Evolutionary conservation across 768 basidiomycete species (phyloP).

Genomic region (Crepidotus variabilis): DNA sequence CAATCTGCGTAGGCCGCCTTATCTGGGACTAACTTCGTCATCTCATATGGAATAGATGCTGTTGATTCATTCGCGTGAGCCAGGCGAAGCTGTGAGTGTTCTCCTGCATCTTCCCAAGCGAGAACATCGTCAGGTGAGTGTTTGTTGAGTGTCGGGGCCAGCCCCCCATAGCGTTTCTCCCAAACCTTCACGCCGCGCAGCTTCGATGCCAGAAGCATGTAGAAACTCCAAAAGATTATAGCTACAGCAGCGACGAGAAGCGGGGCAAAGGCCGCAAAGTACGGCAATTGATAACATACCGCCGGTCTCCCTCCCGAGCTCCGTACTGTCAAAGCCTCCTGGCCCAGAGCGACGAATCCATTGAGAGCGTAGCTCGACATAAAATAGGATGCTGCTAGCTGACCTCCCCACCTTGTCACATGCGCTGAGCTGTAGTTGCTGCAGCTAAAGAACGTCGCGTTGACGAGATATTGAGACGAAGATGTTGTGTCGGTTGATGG

Average conservation of each 20-base stretch:
- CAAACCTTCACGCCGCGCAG: not conserved
- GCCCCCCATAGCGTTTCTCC: not conserved
- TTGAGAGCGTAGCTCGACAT: conserved; percentile 14
- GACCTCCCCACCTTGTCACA: conserved; percentile 9
- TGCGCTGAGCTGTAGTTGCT: not conserved
- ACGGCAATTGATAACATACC: conserved; percentile 14
- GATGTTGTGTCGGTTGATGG: too few species aligned
- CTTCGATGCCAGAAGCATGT: not conserved
- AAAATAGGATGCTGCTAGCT: conserved; percentile 14
- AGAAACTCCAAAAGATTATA: not conserved
- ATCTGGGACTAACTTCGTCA: too few species aligned
- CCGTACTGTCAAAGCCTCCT: conserved; percentile 7
- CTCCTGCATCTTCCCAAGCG: not conserved
- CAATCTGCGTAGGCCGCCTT: too few species aligned
- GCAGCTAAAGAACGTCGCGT: not conserved
- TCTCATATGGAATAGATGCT: too few species aligned
- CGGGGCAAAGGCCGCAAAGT: conserved; percentile 11
- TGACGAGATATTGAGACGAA: not conserved
- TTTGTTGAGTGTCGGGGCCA: not conserved
- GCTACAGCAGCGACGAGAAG: conserved; percentile 10
- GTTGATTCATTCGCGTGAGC: not conserved
- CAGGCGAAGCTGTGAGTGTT: not conserved
- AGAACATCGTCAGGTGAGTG: not conserved
- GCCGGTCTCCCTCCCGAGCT: conserved; percentile 14
- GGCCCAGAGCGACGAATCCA: conserved; percentile 13